phyloP scores from a whole-genome alignment of 352 stramenopile species.

The Peronospora destructor region DNA sequence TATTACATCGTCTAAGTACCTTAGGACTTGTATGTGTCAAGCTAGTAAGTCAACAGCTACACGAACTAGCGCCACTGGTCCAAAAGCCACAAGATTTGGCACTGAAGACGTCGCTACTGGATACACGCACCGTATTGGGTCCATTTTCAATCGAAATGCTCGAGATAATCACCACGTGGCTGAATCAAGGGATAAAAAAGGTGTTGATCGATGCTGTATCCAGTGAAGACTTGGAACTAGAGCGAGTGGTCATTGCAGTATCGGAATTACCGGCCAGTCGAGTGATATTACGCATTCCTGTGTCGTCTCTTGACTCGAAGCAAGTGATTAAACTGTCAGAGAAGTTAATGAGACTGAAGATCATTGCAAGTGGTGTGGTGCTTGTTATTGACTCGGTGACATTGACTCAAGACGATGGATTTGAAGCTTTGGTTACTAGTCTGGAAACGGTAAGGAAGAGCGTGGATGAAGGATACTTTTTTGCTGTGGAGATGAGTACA shows the following conservation, averaged over 20 bases:
- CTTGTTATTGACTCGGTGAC: slow-evolving; percentile 28
- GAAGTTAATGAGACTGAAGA: slow-evolving; percentile 37
- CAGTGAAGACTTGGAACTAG: slow-evolving; percentile 40
- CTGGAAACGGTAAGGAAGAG: slow-evolving; percentile 35
- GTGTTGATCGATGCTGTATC: slow-evolving; percentile 47
- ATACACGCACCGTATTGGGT: slow-evolving; percentile 47
- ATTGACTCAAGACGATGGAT: slow-evolving; percentile 18
- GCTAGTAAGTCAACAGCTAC: slow-evolving; percentile 28
- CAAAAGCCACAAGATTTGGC: slow-evolving; percentile 24
- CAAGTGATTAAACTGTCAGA: slow-evolving; percentile 20
- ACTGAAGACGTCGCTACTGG: slow-evolving; percentile 41
- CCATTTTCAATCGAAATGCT: slow-evolving; percentile 58
- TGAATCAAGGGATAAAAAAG: slow-evolving; percentile 54
- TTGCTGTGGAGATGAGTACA: slow-evolving; percentile 46
- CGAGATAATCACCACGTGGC: slow-evolving; percentile 44
- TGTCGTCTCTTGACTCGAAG: slow-evolving; percentile 24
- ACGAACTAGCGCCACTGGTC: slow-evolving; percentile 22
- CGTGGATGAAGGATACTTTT: slow-evolving; percentile 43
- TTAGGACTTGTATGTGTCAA: slow-evolving; percentile 37
- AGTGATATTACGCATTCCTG: slow-evolving; percentile 51
- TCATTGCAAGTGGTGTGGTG: slow-evolving; percentile 37
- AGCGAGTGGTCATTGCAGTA: slow-evolving; percentile 45
- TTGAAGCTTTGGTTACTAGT: slow-evolving; percentile 24
- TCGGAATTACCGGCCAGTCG: slow-evolving; percentile 57
- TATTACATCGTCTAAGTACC: slow-evolving; percentile 41